Conservation (phyloP, 176 grass and related monocot genomes). For the Zea luxurians region DNA sequence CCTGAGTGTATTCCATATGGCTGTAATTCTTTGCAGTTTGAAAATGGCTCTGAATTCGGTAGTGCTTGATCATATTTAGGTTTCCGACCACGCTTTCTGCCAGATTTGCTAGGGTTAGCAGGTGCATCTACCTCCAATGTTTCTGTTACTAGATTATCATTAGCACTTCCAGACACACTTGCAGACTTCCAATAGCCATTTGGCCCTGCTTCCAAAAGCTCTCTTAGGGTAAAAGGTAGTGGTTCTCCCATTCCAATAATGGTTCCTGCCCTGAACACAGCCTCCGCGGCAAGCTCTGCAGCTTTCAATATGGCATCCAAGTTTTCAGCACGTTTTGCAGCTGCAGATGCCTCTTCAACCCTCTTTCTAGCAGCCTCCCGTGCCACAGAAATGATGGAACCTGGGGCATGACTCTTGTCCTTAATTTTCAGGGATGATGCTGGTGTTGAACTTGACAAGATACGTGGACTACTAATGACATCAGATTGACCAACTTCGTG, state of each 20-base stretch:
- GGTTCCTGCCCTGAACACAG: constrained; percentile 75
- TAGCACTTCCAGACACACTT: constrained; percentile 29
- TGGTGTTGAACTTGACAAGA: constrained; percentile 35
- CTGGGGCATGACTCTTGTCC: constrained; percentile 33
- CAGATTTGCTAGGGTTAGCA: constrained; percentile 38
- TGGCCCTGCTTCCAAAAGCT: constrained; percentile 78
- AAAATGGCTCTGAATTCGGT: constrained; percentile 36
- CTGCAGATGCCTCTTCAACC: constrained; percentile 87
- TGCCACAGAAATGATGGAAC: constrained; percentile 80
- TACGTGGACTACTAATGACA: constrained; percentile 23
- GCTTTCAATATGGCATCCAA: constrained; percentile 91
- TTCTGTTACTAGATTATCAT: constrained; percentile 15
- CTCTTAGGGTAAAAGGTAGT: constrained; percentile 74
- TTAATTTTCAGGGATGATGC: constrained; percentile 56
- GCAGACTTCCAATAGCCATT: constrained; percentile 77
- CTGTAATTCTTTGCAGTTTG: constrained; percentile 45
- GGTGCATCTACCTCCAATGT: constrained; percentile 31
- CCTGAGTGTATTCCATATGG: constrained; percentile 36
- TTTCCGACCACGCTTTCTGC: constrained; percentile 38
- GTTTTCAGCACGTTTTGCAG: constrained; percentile 90
- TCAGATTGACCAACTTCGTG: constrained; percentile 35
- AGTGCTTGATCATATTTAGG: constrained; percentile 41
- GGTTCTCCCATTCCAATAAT: constrained; percentile 94
- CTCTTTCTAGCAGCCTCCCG: constrained; percentile 81
- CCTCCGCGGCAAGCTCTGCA: constrained; percentile 87